Evolutionary conservation across 2,329 filamentous ascomycete genomes (phyloP), one percentile per base, ranked within the genome.

Genomic region (Diaporthe helianthi): DNA sequence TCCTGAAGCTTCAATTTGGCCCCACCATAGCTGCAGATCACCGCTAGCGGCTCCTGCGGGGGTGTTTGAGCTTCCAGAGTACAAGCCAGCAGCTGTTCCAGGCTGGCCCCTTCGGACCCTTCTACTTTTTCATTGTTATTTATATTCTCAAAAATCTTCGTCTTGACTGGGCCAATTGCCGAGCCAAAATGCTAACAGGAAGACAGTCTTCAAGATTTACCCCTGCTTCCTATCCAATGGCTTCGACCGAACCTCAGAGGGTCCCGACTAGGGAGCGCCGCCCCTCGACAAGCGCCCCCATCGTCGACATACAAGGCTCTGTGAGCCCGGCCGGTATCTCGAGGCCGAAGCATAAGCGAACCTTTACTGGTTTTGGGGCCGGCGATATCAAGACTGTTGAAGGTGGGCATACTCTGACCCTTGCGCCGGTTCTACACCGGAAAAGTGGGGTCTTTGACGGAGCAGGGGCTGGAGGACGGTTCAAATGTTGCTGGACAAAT

Each of bases 321-420:
- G 89, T 98, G 69, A 92, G 92, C n/a, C 93, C 94, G 49, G 91
- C 90, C 51, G 95, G 97, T 78, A 90, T 92, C 82, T 89, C 87
- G 31, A 88, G 96, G 71, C 96, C 96, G 54, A 99, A 98, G 84
- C 96, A 99, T 84, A 98, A 93, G 86, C 89, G 96, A 74, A 98
- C 95, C n/a, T 92, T 93, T 74, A 99, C 96, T 12, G 96, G 96
- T 10, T 96, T 98, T 78, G 94, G 94, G 41, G 87, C 94, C 33
- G 85, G 88, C 44, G 96, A 99, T 78, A 98, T 98, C 84, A 98
- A 97, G 85, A 91, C 83, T 76, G 93, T 98, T 60, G 94, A 98
- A 83, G 93, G 94, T 84, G 89, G 83, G 82, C 75, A 31, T n/a
- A 33, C 36, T n/a, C 52, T 41, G 9, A 52, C 46, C n/a, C 29